Evolutionary conservation across 768 basidiomycete genomes (phyloP), one percentile per base, ranked within the genome.

Genomic region (Heimioporus sp.): DNA sequence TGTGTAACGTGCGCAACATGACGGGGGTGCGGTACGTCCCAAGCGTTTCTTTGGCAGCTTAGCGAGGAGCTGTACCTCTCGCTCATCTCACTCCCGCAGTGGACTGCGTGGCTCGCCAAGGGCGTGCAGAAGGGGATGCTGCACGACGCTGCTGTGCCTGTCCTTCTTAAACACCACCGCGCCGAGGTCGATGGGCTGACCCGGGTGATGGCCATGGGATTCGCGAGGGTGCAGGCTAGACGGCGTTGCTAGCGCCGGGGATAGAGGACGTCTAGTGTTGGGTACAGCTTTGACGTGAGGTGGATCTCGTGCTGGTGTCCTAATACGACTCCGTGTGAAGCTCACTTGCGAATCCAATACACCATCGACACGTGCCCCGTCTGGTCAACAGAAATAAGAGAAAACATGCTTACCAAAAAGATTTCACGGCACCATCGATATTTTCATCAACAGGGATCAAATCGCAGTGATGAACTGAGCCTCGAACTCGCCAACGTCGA

Each of bases 1-100:
- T 65, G 2, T 41, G 42, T 6, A 53, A 57, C 34, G 52, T 63
- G n/a, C 55, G 59, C n/a, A 16, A 52, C n/a, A 3, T 7, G 24
- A 28, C 24, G 24, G 24, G 24, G 3, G 24, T 28, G 6, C 24
- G 5, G 24, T 28, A 28, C 24, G 24, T 28, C 6, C 24, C 24
- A 28, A 28, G 24, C 24, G 3, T 5, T 28, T 4, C 24, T 28
- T 7, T 7, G 6, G 24, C 24, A 28, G 24, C 34, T 57, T 32
- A 30, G 51, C 17, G 34, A 34, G 5, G 49, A 53, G 1, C 55
- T 66, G 24, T 4, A 16, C 15, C 44, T 61, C 8, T 52, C 52
- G 6, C 45, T 57, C 32, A 32, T 62, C 10, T 41, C 54, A 7
- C 54, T 54, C 38, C 4, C 48, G 1, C 39, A 63, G 17, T 60